Base-by-base conservation (phyloP, 2,329 filamentous ascomycete genomes). In the Alternaria arborescens region DNA sequence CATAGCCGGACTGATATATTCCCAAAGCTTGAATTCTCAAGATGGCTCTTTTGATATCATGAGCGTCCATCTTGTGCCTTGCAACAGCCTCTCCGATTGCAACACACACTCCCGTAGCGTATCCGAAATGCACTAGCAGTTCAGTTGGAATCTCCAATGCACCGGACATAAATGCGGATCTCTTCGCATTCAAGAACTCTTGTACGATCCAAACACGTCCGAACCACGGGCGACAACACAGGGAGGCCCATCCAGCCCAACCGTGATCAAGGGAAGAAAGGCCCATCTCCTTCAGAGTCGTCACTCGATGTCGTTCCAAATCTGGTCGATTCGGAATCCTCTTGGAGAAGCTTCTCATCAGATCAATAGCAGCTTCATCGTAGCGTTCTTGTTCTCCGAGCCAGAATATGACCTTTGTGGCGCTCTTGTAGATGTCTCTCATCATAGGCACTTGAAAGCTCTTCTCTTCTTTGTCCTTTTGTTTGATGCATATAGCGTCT, bases 171-270 rank as follows among this genome's bases (percentile, higher is more conserved):
- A 60, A 60, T 4, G 60, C 42, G 6, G 57, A 60, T 0, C 22
- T 42, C 18, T 32, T 54, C 1, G 61, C 61, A 16, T 63, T 63
- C 14, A 54, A 28, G 20, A 63, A 60, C 50, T 63, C 57, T 42
- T 63, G 61, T 22, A 63, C 57, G 36, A 63, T 60, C 61, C 61
- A 63, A 8, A 58, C 42, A n/a, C 61, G 57, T 43, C 53, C 47
- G 22, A 63, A 60, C 57, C 61, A 60, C 12, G 57, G 61, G 28
- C 57, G 61, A 30, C 22, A 55, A 42, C 52, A 28, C 6, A 63
- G 16, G 7, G 61, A 60, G 14, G 57, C 52, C 61, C 61, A 60
- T 32, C 57, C 61, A n/a, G 10, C 3, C 61, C 57, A 63, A 5
- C 57, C 57, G 16, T 3, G 12, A 16, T 58, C 44, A 44, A 32